Conservation (phyloP, 495 filamentous ascomycete genomes). For the Podospora conica region DNA sequence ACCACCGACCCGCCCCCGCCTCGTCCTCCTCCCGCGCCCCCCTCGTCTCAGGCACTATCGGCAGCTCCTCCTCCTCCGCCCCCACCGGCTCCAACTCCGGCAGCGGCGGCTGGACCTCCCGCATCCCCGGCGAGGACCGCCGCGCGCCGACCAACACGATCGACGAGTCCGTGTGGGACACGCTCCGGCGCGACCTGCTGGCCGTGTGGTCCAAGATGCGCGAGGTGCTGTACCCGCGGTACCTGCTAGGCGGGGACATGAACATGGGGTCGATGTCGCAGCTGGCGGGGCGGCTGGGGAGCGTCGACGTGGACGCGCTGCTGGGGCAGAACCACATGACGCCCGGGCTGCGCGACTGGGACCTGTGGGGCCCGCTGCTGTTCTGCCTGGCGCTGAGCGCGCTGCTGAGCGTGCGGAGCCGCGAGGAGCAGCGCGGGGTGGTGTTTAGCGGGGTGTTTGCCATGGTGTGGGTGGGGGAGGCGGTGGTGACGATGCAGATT, state of each 20-base stretch:
- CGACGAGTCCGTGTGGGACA: conserved; percentile 95
- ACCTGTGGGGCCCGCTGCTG: conserved; percentile 92
- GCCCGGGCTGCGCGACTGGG: conserved; percentile 87
- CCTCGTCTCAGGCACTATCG: conserved; percentile 76
- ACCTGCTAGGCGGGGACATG: conserved; percentile 62
- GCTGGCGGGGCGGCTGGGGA: conserved; percentile 53
- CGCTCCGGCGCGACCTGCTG: conserved; percentile 79
- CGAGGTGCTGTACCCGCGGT: conserved; percentile 95
- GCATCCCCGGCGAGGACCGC: conserved; percentile 91
- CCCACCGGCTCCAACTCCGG: not conserved
- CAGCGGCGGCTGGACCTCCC: conserved; percentile 75
- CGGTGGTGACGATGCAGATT: conserved; percentile 96
- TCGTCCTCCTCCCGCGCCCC: conserved; percentile 56
- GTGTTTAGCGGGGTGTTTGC: conserved; percentile 97
- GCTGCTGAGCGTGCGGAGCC: conserved; percentile 71
- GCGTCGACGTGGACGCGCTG: conserved; percentile 58
- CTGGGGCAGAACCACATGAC: conserved; percentile 74
- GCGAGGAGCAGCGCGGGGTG: conserved; percentile 68
- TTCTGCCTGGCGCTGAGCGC: conserved; percentile 86
- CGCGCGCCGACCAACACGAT: conserved; percentile 87
- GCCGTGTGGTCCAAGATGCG: conserved; percentile 97
- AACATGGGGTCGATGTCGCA: conserved; percentile 51
- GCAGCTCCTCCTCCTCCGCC: conserved; percentile 41
- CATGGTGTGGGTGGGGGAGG: conserved; percentile 94
- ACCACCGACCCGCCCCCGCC: conserved; percentile 51